Percentiles rank a stretch among this genome's conserved stretches.
Evolutionary conservation across 129 eudicot species (phyloP).

Genomic region (Pittosporum tobira): DNA sequence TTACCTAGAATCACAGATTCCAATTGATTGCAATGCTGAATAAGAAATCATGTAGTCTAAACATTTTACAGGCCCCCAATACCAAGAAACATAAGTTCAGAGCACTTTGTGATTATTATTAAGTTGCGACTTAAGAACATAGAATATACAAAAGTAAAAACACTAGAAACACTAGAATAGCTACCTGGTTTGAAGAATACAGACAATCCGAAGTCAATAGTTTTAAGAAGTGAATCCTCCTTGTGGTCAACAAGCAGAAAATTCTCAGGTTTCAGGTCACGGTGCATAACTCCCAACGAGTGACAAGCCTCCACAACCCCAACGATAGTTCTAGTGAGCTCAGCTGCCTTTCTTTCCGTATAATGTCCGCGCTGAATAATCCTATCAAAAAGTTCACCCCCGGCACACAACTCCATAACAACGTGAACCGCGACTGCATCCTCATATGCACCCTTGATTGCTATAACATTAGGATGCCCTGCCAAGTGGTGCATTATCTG

Average conservation of each 20-base stretch:
- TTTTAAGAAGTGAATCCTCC: conserved; percentile 84
- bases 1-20: too few species aligned
- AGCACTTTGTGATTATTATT: not conserved
- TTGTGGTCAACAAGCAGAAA: conserved; percentile 79
- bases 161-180: conserved; percentile 4
- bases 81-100: not conserved
- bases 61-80: not conserved
- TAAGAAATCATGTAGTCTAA: not conserved
- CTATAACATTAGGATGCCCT: conserved; percentile 80
- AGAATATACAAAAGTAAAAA: not conserved
- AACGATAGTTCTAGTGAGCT: conserved; percentile 79
- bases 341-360: conserved; percentile 85
- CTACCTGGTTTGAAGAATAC: conserved; percentile 91
- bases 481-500: conserved; percentile 96
- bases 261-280: conserved; percentile 92
- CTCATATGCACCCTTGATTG: conserved; percentile 92
- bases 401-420: conserved; percentile 88
- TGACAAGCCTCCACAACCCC: conserved; percentile 95
- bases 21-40: too few species aligned
- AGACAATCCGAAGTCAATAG: conserved; percentile 87
- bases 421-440: conserved; percentile 91
- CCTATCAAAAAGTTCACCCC: conserved; percentile 97
- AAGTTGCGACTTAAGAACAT: not conserved
- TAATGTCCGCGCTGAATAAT: conserved; percentile 84
- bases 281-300: conserved; percentile 86